phyloP scores from a whole-genome alignment of 768 basidiomycete genomes.

The Boletus sp. region DNA sequence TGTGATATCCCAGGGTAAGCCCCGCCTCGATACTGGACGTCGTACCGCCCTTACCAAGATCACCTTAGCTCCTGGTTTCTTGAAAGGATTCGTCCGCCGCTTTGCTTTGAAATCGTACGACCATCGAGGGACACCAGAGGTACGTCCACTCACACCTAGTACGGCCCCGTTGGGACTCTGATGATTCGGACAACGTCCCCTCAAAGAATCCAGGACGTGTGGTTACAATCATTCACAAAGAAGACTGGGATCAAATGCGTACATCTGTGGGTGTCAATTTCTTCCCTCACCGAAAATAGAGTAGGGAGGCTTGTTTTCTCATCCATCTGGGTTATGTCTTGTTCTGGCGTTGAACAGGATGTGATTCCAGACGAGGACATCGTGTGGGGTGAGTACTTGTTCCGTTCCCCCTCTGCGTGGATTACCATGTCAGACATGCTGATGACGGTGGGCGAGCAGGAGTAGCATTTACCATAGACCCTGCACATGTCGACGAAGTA shows the following conservation, averaged over 20 bases:
- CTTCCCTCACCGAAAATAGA: not conserved
- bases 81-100: conserved; percentile 86
- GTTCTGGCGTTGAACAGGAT: conserved; percentile 15
- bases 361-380: conserved; percentile 28
- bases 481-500: conserved; percentile 68
- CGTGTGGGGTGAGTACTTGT: conserved; percentile 59
- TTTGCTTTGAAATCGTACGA: conserved; percentile 92
- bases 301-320: not conserved
- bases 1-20: conserved; percentile 61
- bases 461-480: conserved; percentile 85
- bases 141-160: conserved; percentile 26
- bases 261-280: conserved; percentile 44
- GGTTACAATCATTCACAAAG: conserved; percentile 83
- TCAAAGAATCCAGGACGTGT: conserved; percentile 85
- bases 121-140: conserved; percentile 87
- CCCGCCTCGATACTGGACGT: no score
- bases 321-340: not conserved
- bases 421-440: not conserved
- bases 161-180: conserved; percentile 71
- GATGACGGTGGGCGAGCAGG: conserved; percentile 40
- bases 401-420: not conserved
- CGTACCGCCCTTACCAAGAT: not conserved
- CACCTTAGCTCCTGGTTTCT: conserved; percentile 64
- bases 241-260: conserved; percentile 80
- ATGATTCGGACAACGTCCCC: no score